A percentile compares a stretch with the other conserved stretches of the same genome.
phyloP scores from a whole-genome alignment of 257 asterid species.

The Cordia subcordata region DNA sequence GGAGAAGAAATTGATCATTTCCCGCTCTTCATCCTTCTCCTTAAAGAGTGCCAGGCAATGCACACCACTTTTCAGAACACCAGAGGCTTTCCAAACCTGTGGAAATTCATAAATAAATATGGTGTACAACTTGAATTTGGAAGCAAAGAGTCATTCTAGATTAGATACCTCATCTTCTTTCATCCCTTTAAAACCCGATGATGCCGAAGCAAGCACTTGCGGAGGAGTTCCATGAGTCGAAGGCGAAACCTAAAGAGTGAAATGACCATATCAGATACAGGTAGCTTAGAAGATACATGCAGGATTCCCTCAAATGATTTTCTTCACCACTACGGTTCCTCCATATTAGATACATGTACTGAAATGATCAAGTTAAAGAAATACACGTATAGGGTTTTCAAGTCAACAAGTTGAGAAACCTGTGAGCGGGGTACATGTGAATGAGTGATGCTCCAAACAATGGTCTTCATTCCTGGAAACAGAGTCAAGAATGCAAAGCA shows the following conservation, averaged over 20 bases:
- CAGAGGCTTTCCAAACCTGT: constrained; percentile 98
- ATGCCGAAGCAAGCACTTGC: constrained; percentile 62
- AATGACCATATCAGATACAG: constrained; percentile 18
- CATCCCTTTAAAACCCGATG: constrained; percentile 86
- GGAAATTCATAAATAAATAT: constrained; percentile 25
- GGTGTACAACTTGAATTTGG: constrained; percentile 3
- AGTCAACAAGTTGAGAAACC: constrained; percentile 28
- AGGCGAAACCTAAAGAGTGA: constrained; percentile 70
- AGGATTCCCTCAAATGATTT: too few species aligned
- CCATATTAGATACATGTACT: too few species aligned
- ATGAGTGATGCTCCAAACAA: constrained; percentile 97
- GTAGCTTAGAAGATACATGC: background rate
- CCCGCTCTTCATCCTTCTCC: constrained; percentile 98
- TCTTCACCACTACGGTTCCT: too few species aligned
- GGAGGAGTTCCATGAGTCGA: constrained; percentile 85
- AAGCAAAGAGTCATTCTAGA: constrained; percentile 11
- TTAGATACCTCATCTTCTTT: constrained; percentile 89
- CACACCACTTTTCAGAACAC: constrained; percentile 93
- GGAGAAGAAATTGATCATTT: constrained; percentile 88
- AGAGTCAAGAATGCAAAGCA: constrained; percentile 7
- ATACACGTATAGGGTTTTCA: background rate
- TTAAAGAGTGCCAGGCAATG: constrained; percentile 94
- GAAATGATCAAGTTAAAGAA: too few species aligned
- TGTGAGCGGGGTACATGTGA: constrained; percentile 95
- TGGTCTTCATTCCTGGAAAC: constrained; percentile 93